A percentile compares a stretch with the other conserved stretches of the same genome.
Conservation (phyloP, 2,329 filamentous ascomycete species). For the Neofusicoccum cordaticola region DNA sequence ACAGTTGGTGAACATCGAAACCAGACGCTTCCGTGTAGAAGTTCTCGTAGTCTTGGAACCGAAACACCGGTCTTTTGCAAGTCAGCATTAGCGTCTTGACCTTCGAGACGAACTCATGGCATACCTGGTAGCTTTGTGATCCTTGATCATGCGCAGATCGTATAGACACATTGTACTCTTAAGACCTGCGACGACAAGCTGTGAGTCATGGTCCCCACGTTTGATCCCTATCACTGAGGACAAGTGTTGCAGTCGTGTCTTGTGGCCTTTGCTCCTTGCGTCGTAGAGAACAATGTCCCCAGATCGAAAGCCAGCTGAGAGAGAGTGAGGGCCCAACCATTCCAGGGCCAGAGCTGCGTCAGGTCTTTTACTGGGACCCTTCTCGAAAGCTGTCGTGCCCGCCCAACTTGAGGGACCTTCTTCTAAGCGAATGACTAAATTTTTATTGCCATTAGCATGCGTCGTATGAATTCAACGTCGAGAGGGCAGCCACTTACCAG, state of each 20-base stretch:
- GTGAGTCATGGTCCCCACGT: constrained; percentile 4
- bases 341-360: constrained; percentile 4
- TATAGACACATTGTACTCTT: constrained; percentile 19
- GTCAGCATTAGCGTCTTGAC: neutral
- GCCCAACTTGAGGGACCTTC: neutral
- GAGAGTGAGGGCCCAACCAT: constrained; percentile 2
- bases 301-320: constrained; percentile 6
- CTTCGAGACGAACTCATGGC: constrained; percentile 15
- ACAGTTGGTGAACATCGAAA: constrained; percentile 27
- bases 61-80: constrained; percentile 27
- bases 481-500: neutral
- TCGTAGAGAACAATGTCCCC: constrained; percentile 13
- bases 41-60: constrained; percentile 25
- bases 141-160: constrained; percentile 20
- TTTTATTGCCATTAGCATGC: neutral
- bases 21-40: constrained; percentile 26
- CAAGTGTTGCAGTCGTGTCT: neutral
- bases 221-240: constrained; percentile 8
- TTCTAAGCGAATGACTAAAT: neutral
- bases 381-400: neutral
- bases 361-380: neutral
- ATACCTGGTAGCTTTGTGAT: constrained; percentile 21
- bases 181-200: constrained; percentile 19
- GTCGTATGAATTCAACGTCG: neutral
- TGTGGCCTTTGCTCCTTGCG: neutral